Evolutionary conservation across 441 rosid species (phyloP), one percentile per base, ranked within the genome.

Genomic region (Arabidopsis lyrata): DNA sequence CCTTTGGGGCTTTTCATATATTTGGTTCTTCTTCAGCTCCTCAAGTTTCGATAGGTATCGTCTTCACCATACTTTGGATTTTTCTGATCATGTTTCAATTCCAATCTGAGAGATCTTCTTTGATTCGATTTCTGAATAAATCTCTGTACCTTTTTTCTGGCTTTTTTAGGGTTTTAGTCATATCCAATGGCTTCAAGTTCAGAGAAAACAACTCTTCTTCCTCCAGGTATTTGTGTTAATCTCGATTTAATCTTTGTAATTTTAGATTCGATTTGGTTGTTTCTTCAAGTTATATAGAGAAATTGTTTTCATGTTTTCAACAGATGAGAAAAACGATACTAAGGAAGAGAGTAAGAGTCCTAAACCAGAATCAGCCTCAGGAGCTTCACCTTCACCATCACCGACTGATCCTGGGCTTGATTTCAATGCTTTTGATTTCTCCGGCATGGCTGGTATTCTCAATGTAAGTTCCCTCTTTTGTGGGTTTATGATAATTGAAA

Each of bases 381-480:
- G 66, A 73, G 68, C 70, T 81, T 52, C 88, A 5, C 74, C 76
- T 20, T 42, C 65, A 20, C 81, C 77, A 53, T 36, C 60, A 20
- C 78, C 85, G 0, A 85, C 73, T 66, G 44, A 75, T 70, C 73
- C 81, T 77, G 88, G 74, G 1, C 20, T 80, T 35, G 61, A 82
- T 45, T 78, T 89, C 45, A 82, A 80, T 77, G 88, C 89, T 20
- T 93, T 91, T 76, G 97, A 96, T 84, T 96, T 93, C 84, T 93
- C 97, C 8, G 83, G 87, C 60, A 93, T 96, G 99, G 73, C 84
- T 63, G 85, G 90, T 77, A 81, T 93, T 66, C 97, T 96, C 68
- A 90, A 93, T 70, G 98, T 96, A 86, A 68, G 81, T 31, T 44
- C 7, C 41, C 7, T 38, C 15, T 49, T 6, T n/a, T 41, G 3